Base-by-base conservation (phyloP, 2,329 filamentous ascomycete genomes). In the Nemania serpens region DNA sequence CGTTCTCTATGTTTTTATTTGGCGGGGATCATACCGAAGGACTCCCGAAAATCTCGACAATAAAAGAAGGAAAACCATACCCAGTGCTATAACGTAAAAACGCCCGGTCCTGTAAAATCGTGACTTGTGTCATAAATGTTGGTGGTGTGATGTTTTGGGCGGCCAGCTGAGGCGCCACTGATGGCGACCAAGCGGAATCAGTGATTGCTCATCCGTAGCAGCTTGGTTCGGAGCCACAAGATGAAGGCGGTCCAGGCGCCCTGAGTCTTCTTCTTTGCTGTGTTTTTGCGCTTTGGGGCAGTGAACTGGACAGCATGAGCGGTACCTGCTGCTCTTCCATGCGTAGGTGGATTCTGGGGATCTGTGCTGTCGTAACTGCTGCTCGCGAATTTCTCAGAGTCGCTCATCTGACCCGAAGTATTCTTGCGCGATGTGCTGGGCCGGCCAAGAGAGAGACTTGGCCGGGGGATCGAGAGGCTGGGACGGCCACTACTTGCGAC, bases 181-280 rank as follows among this genome's bases (percentile, higher is more conserved):
- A 29, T 39, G 37, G n/a, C 20, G 20, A 34, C 13, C 11, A 12
- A 41, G 36, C 9, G 43, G n/a, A 22, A 49, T 59, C 48, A 63
- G 18, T 65, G 65, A 54, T 71, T 71, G 53, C 74, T 68, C 61
- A 81, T 71, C 6, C 78, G 76, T 48, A 84, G 73, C 34, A 84
- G 74, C 61, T 81, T 79, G n/a, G 86, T 88, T 61, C 85, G 78
- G 25, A 89, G 71, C 86, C 86, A 89, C 57, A 89, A 77, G 52
- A 88, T 78, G 67, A 89, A 88, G 20, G 80, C 81, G 7, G 83
- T 86, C 85, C 86, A 89, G 41, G 84, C 81, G 63, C 82, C 79
- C 62, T 84, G 83, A 1, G 85, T 88, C 75, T 83, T 85, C 66
- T 79, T 81, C 76, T 88, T 88, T 59, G 83, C 79, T 7, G 78